These are phyloP conservation scores for Pythium pyrilobum DNA, from an alignment of 352 stramenopile species.

Conservation along the genomic window DNA sequence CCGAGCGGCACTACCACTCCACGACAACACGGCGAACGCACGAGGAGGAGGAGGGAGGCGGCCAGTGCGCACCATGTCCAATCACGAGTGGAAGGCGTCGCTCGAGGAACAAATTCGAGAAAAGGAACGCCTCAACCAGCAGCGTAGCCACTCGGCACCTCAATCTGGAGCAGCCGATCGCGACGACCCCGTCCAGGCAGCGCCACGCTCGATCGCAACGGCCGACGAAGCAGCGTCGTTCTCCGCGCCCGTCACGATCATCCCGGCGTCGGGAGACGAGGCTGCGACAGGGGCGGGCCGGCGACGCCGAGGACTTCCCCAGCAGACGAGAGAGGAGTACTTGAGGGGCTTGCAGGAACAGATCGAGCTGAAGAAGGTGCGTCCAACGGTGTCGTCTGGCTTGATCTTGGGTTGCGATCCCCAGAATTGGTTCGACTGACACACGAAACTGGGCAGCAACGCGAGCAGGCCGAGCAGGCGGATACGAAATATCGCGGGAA, in stretches of 20 bases:
- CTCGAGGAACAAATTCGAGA: slow-evolving; percentile 48
- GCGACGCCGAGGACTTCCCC: slow-evolving; percentile 4
- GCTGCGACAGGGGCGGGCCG: not conserved
- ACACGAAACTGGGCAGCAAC: too few relatives aligned
- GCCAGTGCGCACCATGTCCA: slow-evolving; percentile 32
- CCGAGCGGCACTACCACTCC: too few relatives aligned
- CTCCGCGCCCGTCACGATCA: not conserved
- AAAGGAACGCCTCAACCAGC: slow-evolving; percentile 18
- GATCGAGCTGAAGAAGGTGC: slow-evolving; percentile 47
- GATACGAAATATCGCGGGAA: not conserved
- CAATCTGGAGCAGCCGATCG: not conserved
- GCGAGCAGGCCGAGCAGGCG: not conserved
- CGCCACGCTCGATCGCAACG: not conserved
- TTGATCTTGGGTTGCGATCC: too few relatives aligned
- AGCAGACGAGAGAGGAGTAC: slow-evolving; percentile 33
- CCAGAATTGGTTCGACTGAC: too few relatives aligned
- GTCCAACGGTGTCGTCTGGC: not conserved
- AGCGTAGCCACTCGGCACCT: slow-evolving; percentile 18
- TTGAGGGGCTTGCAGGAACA: slow-evolving; percentile 36
- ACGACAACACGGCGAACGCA: not conserved
- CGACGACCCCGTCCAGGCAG: not conserved
- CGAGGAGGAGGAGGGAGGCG: slow-evolving; percentile 15
- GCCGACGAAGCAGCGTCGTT: not conserved
- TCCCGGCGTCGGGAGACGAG: not conserved
- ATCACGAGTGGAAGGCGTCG: slow-evolving; percentile 34